Percentiles rank a stretch among this genome's conserved stretches.
These are phyloP conservation scores for Wickerhamiella infanticola DNA, from an alignment of 1,139 yeast species.

Conservation along the genomic window DNA sequence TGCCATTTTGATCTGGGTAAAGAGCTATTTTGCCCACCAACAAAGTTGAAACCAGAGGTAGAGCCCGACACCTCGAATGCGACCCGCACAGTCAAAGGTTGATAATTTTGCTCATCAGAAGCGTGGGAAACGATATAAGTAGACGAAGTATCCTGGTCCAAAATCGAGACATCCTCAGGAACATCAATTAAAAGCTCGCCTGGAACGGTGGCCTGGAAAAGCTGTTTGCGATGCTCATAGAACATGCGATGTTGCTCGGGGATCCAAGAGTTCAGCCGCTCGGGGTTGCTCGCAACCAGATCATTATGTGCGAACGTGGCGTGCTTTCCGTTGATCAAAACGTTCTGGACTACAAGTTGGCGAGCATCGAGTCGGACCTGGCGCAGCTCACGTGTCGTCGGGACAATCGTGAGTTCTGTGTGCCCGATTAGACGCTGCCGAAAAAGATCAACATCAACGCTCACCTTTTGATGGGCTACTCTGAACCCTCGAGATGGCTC, in stretches of 20 bases:
- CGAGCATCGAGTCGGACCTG: slow-evolving; percentile 65
- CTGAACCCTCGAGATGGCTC: slow-evolving; percentile 25
- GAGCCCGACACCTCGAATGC: slow-evolving; percentile 55
- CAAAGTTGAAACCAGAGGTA: slow-evolving; percentile 60
- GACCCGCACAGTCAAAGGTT: slow-evolving; percentile 59
- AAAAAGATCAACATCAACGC: slow-evolving; percentile 50
- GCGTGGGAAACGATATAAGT: slow-evolving; percentile 15
- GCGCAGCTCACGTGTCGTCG: slow-evolving; percentile 44
- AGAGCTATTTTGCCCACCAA: slow-evolving; percentile 32
- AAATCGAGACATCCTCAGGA: slow-evolving; percentile 53
- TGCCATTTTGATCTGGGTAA: slow-evolving; percentile 46
- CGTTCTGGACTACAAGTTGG: slow-evolving; percentile 49
- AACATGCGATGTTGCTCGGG: slow-evolving; percentile 50
- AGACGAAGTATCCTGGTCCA: slow-evolving; percentile 19
- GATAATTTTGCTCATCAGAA: slow-evolving; percentile 18
- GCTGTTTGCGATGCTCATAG: slow-evolving; percentile 35
- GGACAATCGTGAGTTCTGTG: slow-evolving; percentile 71
- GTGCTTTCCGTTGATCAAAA: slow-evolving; percentile 44
- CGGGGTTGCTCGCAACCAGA: slow-evolving; percentile 32
- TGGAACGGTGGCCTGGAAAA: slow-evolving; percentile 23
- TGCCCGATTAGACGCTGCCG: slow-evolving; percentile 43
- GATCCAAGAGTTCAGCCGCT: slow-evolving; percentile 30
- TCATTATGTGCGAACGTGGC: slow-evolving; percentile 39
- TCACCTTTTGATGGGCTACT: slow-evolving; percentile 55
- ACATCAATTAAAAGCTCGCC: slow-evolving; percentile 58